A percentile compares a stretch with the other conserved stretches of the same genome.
Conservation (phyloP, 1,139 yeast species). For the Petasospora rhodanensis region DNA sequence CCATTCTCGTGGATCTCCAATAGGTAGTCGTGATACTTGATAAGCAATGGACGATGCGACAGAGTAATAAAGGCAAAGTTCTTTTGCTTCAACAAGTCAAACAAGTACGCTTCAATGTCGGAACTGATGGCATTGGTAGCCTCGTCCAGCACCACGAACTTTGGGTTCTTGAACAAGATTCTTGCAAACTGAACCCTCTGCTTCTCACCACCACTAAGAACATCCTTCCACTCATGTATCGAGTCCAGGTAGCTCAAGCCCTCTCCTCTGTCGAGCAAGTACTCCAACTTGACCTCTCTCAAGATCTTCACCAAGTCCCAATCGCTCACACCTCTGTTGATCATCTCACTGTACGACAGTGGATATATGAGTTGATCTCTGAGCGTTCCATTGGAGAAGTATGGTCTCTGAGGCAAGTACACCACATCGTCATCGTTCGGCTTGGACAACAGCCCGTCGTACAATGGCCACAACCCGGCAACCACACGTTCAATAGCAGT, state of each 20-base stretch:
- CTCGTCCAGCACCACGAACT: conserved; percentile 83
- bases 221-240: conserved; percentile 80
- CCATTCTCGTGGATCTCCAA: conserved; percentile 60
- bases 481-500: conserved; percentile 80
- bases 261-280: conserved; percentile 48
- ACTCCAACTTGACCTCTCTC: conserved; percentile 74
- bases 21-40: conserved; percentile 76
- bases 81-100: conserved; percentile 67
- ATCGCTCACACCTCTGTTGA: conserved; percentile 68
- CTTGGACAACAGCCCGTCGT: conserved; percentile 74
- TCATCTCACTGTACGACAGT: conserved; percentile 70
- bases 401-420: conserved; percentile 79
- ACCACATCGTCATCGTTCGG: conserved; percentile 71
- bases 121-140: conserved; percentile 90
- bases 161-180: conserved; percentile 74
- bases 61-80: conserved; percentile 79
- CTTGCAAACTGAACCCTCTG: conserved; percentile 91
- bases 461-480: conserved; percentile 92
- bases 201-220: conserved; percentile 92
- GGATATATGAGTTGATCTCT: conserved; percentile 91
- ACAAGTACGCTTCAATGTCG: conserved; percentile 86
- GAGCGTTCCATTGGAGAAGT: conserved; percentile 71
- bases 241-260: conserved; percentile 38
- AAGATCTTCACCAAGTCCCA: conserved; percentile 64
- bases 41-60: conserved; percentile 79